Evolutionary conservation across 257 asterid genomes (phyloP), one percentile per base, ranked within the genome.

Genomic region (Fraxinus anomala): DNA sequence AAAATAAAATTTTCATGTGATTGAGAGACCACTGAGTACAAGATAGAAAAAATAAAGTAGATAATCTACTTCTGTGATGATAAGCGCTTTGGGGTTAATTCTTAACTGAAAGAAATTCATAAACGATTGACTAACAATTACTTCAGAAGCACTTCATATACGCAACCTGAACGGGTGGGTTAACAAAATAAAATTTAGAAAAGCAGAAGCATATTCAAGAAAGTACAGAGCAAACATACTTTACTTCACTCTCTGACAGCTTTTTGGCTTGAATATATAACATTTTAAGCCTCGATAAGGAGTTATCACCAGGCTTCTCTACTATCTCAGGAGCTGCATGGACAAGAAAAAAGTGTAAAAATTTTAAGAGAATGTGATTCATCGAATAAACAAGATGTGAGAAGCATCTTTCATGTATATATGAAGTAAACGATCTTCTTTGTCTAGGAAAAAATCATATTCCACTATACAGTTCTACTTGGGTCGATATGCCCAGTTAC

Each of bases 241-340:
- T 80, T 76, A 88, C 91, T 92, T 96, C 99, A 72, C 65, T 85
- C 88, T 90, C 98, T 0, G 98, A 91, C 36, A 96, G 91, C 61
- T 92, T 94, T 86, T 92, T 96, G 74, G 98, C 99, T 83, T 84
- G 94, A 78, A 82, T 88, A 61, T 96, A 96, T 83, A 93, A 83
- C 83, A 59, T 78, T 84, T 89, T 93, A 70, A 96, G 99, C 86
- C 73, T 89, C 33, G 87, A 72, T 47, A 96, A 82, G 54, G 98
- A 96, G 83, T 75, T 88, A 83, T 96, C 98, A 72, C 94, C 94
- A 36, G 98, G 94, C 87, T 89, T 91, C 83, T 96, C 97, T 72
- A 96, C 98, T 39, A 88, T 83, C 82, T 90, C 97, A 17, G 97
- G 98, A 79, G 92, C 98, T 96, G 94, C 86, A 76, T n/a, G 37